A percentile compares a stretch with the other conserved stretches of the same genome.
Evolutionary conservation across 768 basidiomycete genomes (phyloP).

Genomic region (Pisolithus microcarpus): DNA sequence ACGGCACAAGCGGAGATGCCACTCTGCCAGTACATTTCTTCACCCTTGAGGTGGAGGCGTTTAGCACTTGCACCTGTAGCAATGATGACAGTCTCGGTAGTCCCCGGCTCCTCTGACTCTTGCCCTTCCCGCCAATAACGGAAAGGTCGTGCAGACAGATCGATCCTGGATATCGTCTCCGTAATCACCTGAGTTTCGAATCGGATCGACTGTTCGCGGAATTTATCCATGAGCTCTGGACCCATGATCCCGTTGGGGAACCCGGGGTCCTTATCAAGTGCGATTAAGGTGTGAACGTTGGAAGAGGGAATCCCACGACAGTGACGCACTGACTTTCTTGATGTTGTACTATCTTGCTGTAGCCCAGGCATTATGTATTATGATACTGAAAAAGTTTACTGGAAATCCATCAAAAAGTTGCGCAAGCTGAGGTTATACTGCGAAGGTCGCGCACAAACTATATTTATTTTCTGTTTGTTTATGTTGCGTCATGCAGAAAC

Average conservation of each 20-base stretch:
- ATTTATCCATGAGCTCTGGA: constrained; percentile 99
- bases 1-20: constrained; percentile 99
- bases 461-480: no score
- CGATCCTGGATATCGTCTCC: constrained; percentile 95
- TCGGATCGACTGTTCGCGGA: constrained; percentile 89
- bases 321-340: constrained; percentile 58
- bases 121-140: constrained; percentile 93
- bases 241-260: no score
- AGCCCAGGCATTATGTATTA: no score
- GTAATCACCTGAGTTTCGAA: constrained; percentile 95
- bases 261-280: no score
- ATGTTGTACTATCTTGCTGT: no score
- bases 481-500: no score
- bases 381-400: no score
- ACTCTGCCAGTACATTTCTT: constrained; percentile 95
- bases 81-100: constrained; percentile 81
- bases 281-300: constrained; percentile 1
- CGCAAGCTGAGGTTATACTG: no score
- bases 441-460: no score
- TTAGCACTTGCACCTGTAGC: constrained; percentile 95
- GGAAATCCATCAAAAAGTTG: no score
- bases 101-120: constrained; percentile 79
- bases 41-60: constrained; percentile 82
- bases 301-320: not conserved
- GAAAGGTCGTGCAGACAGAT: constrained; percentile 90